Percentiles rank a stretch among this genome's conserved stretches.
Evolutionary conservation across 257 asterid genomes (phyloP).

Genomic region (Datura wrightii): DNA sequence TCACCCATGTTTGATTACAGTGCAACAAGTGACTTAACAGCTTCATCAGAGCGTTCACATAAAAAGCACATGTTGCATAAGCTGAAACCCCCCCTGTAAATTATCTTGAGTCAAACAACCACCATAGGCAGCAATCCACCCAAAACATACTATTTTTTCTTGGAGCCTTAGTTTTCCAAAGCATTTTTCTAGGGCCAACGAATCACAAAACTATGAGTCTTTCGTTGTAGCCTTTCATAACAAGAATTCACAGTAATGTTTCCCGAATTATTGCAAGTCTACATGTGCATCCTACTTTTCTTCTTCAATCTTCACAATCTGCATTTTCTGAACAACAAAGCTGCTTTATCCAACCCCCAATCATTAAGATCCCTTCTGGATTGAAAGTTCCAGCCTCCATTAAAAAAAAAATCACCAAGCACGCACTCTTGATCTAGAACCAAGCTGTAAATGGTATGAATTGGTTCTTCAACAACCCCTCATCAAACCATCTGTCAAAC

Average conservation of each 20-base stretch:
- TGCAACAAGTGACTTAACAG: background rate
- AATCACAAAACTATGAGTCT: background rate
- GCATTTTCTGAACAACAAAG: background rate
- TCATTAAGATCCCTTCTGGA: background rate
- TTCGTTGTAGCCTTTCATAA: background rate
- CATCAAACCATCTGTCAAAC: conserved; percentile 2
- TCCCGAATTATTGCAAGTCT: background rate
- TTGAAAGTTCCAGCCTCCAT: conserved; percentile 1
- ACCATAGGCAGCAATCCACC: background rate
- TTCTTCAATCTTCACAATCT: background rate
- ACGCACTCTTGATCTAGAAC: background rate
- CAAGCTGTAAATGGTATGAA: background rate
- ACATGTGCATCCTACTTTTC: background rate
- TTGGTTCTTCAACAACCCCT: conserved; percentile 1
- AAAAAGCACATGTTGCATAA: background rate
- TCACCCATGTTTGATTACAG: background rate
- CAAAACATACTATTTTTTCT: background rate
- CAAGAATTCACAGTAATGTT: background rate
- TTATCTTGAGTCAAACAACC: background rate
- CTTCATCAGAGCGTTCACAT: background rate
- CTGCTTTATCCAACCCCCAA: background rate
- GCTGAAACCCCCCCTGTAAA: background rate
- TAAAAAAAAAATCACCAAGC: background rate
- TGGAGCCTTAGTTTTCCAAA: background rate
- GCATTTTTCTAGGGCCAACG: background rate